Evolutionary conservation across 2,329 filamentous ascomycete species (phyloP).

Genomic region (Aspergillus terreus): DNA sequence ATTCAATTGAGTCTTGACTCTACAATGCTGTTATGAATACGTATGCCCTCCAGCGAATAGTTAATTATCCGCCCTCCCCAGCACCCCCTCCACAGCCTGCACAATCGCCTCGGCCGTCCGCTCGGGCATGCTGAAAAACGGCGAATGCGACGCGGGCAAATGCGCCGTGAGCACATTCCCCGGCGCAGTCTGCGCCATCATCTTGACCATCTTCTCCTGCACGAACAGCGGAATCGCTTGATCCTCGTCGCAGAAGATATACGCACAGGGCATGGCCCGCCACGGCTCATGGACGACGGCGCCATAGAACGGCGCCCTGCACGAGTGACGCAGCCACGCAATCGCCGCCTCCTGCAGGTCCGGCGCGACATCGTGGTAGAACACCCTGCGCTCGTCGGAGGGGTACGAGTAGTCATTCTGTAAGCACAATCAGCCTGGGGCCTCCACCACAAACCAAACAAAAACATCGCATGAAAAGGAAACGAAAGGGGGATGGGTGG

Average conservation of each 20-base stretch:
- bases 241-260: conserved; percentile 37
- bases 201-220: conserved; percentile 28
- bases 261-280: conserved; percentile 32
- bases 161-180: conserved; percentile 8
- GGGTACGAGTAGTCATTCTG: conserved; percentile 16
- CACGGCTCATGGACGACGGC: conserved; percentile 28
- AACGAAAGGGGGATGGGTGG: too few species aligned
- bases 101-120: conserved; percentile 25
- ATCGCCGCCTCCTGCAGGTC: conserved; percentile 22
- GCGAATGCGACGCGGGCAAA: conserved; percentile 36
- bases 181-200: neutral
- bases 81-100: neutral
- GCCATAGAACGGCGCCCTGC: conserved; percentile 23
- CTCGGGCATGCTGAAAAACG: conserved; percentile 38
- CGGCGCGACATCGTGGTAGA: conserved; percentile 28
- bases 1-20: neutral
- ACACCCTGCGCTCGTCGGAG: conserved; percentile 9
- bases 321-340: conserved; percentile 20
- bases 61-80: neutral
- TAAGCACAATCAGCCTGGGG: neutral
- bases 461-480: too few species aligned
- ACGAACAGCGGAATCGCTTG: conserved; percentile 24
- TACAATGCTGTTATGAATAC: neutral
- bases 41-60: neutral
- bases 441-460: too few species aligned